Conservation (phyloP, 1,284 basidiomycete genomes). For the Hypsizygus ulmarius region DNA sequence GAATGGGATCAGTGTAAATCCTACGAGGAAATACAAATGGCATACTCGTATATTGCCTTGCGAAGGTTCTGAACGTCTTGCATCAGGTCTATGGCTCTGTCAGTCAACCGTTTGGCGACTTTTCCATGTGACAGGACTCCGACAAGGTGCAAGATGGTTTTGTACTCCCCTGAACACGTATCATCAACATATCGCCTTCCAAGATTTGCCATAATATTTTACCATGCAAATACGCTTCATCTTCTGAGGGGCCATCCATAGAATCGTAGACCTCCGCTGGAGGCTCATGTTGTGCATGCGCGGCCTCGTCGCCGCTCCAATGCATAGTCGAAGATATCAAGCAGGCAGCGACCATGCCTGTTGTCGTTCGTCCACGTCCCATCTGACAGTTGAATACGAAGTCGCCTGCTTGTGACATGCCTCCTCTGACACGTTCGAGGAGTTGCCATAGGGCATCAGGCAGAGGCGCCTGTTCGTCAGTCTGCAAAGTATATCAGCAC, state of each 20-base stretch:
- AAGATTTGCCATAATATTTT: constrained; percentile 18
- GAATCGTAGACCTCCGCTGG: constrained; percentile 53
- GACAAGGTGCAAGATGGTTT: constrained; percentile 92
- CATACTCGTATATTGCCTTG: constrained; percentile 87
- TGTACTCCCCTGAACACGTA: constrained; percentile 84
- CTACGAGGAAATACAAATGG: constrained; percentile 22
- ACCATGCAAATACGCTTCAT: constrained; percentile 87
- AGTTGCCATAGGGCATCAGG: constrained; percentile 82
- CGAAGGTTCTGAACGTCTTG: constrained; percentile 93
- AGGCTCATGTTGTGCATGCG: constrained; percentile 33
- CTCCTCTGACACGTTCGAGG: constrained; percentile 67
- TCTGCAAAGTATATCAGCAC: constrained; percentile 45
- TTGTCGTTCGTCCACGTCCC: constrained; percentile 82
- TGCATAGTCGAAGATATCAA: constrained; percentile 79
- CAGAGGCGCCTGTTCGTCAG: constrained; percentile 93
- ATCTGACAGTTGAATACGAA: constrained; percentile 90
- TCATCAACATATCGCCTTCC: constrained; percentile 2
- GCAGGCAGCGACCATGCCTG: constrained; percentile 90
- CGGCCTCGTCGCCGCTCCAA: constrained; percentile 48
- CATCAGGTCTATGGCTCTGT: constrained; percentile 87
- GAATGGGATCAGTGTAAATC: neutral
- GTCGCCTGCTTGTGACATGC: constrained; percentile 66
- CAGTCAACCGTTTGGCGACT: constrained; percentile 90
- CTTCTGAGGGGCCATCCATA: constrained; percentile 78
- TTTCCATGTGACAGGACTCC: constrained; percentile 87